Conservation (phyloP, 2,329 filamentous ascomycete species). For the Pseudocercospora fuligena region DNA sequence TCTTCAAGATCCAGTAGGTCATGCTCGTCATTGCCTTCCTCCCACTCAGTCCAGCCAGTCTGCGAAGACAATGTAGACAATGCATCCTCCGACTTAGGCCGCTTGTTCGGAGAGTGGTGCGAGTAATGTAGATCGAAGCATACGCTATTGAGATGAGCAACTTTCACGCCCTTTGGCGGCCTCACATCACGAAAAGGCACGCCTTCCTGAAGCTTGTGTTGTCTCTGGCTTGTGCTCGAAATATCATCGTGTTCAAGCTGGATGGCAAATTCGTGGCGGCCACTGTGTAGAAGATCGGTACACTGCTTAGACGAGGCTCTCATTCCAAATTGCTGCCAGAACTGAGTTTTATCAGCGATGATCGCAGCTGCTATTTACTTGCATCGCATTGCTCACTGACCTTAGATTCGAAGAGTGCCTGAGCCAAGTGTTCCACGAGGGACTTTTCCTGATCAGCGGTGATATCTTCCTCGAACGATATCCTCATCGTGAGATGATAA, state of each 20-base stretch:
- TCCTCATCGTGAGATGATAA: slow-evolving; percentile 38
- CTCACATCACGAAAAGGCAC: slow-evolving; percentile 32
- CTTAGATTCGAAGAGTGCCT: slow-evolving; percentile 15
- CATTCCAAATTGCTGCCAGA: slow-evolving; percentile 31
- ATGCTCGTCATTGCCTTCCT: background rate
- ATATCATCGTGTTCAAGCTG: slow-evolving; percentile 35
- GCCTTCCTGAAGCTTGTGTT: slow-evolving; percentile 31
- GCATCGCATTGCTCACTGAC: slow-evolving; percentile 6
- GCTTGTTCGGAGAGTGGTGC: background rate
- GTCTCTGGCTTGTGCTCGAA: background rate
- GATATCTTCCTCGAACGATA: slow-evolving; percentile 9
- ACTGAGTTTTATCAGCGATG: slow-evolving; percentile 20
- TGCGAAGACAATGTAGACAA: background rate
- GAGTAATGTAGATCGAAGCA: slow-evolving; percentile 34
- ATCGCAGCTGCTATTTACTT: background rate
- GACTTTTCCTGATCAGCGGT: background rate
- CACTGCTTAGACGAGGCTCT: slow-evolving; percentile 15
- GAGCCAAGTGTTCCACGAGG: slow-evolving; percentile 17
- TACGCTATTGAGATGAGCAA: slow-evolving; percentile 33
- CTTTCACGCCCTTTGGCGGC: slow-evolving; percentile 22
- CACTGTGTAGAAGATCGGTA: slow-evolving; percentile 18
- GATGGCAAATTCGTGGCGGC: slow-evolving; percentile 17
- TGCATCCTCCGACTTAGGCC: background rate
- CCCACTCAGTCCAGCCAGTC: background rate
- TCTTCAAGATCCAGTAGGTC: background rate